Evolutionary conservation across 108 stramenopile species (phyloP).

Genomic region (Discostella pseudostelligera): DNA sequence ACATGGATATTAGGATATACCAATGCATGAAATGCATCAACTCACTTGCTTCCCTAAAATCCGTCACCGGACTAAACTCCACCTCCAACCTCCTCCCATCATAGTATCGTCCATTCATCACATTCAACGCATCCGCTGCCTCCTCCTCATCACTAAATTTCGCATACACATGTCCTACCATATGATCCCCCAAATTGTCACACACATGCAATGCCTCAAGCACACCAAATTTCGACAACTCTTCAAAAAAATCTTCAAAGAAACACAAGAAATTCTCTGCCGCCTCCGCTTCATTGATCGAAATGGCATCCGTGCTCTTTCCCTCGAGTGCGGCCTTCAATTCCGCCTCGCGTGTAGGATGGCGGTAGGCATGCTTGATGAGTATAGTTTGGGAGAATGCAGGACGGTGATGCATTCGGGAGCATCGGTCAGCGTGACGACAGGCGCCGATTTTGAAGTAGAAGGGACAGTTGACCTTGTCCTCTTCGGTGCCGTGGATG

Average conservation of each 20-base stretch:
- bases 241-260: slow-evolving; percentile 68
- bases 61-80: slow-evolving; percentile 95
- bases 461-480: slow-evolving; percentile 98
- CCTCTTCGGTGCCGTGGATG: slow-evolving; percentile 99
- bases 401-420: slow-evolving; percentile 93
- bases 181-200: slow-evolving; percentile 98
- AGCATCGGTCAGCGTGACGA: slow-evolving; percentile 94
- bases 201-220: slow-evolving; percentile 94
- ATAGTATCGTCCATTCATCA: slow-evolving; percentile 91
- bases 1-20: too few species aligned
- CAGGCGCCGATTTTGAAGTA: slow-evolving; percentile 99
- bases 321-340: slow-evolving; percentile 46
- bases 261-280: slow-evolving; percentile 80
- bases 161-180: slow-evolving; percentile 93
- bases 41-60: slow-evolving; percentile 89
- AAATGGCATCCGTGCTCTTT: slow-evolving; percentile 40
- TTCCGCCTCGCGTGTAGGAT: slow-evolving; percentile 79
- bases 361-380: slow-evolving; percentile 94
- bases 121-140: slow-evolving; percentile 87
- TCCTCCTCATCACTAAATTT: slow-evolving; percentile 96
- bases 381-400: slow-evolving; percentile 94
- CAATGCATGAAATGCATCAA: not conserved
- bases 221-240: slow-evolving; percentile 92
- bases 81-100: slow-evolving; percentile 85
- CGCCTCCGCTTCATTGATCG: slow-evolving; percentile 67